phyloP scores from a whole-genome alignment of 164 flowering plant species.

The Nymphaea thermarum region DNA sequence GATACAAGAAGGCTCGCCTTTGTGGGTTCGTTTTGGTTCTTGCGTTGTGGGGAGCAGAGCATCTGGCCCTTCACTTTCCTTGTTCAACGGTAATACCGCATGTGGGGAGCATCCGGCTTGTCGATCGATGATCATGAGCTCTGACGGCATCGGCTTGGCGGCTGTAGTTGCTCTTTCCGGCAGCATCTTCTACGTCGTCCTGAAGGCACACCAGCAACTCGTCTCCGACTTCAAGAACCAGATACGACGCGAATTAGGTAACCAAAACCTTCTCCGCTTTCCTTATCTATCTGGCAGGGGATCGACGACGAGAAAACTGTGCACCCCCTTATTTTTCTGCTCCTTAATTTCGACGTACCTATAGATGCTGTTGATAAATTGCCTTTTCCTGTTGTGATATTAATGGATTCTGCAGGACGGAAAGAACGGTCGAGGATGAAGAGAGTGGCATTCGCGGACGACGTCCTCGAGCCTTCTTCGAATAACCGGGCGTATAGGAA shows the following conservation, averaged over 20 bases:
- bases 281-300: too few relatives aligned
- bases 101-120: too few relatives aligned
- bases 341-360: background rate
- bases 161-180: conserved; percentile 79
- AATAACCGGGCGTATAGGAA: conserved; percentile 23
- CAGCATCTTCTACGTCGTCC: conserved; percentile 50
- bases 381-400: background rate
- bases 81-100: too few relatives aligned
- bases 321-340: background rate
- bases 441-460: conserved; percentile 42
- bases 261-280: background rate
- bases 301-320: too few relatives aligned
- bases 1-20: too few relatives aligned
- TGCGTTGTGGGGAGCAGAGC: too few relatives aligned
- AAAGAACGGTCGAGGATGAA: conserved; percentile 17
- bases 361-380: background rate
- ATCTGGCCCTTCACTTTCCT: too few relatives aligned
- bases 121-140: too few relatives aligned
- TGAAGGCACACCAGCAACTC: conserved; percentile 56
- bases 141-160: conserved; percentile 41
- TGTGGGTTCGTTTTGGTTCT: too few relatives aligned
- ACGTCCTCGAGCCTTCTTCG: conserved; percentile 29
- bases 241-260: conserved; percentile 42
- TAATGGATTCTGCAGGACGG: conserved; percentile 6
- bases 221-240: conserved; percentile 69